phyloP scores from a whole-genome alignment of 1,284 basidiomycete species.

The Cutaneotrichosporon curvatum region DNA sequence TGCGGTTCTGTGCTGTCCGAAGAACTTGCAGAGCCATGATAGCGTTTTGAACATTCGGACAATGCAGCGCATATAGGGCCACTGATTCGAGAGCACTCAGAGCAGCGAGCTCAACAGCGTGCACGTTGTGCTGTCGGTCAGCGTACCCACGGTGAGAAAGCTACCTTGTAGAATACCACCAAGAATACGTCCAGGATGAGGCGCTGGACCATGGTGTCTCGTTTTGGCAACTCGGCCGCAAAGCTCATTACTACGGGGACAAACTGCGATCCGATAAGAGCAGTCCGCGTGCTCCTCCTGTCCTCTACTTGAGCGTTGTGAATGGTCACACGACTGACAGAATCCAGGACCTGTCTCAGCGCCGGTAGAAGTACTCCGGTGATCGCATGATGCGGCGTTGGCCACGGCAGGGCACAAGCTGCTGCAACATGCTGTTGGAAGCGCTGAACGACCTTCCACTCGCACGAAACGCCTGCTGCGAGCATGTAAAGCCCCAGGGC shows the following conservation, averaged over 20 bases:
- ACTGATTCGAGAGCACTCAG: slow-evolving; percentile 24
- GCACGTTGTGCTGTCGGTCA: slow-evolving; percentile 27
- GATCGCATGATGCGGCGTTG: slow-evolving; percentile 13
- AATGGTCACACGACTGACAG: slow-evolving; percentile 19
- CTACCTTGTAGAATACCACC: slow-evolving; percentile 37
- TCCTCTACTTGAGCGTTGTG: slow-evolving; percentile 8
- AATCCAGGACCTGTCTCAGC: slow-evolving; percentile 29
- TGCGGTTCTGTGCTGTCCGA: slow-evolving; percentile 24
- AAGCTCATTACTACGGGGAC: slow-evolving; percentile 32
- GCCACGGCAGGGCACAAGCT: slow-evolving; percentile 26
- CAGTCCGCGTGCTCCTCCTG: slow-evolving; percentile 19
- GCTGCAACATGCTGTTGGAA: slow-evolving; percentile 39
- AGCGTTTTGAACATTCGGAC: slow-evolving; percentile 25
- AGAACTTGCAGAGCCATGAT: slow-evolving; percentile 30
- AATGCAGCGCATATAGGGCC: slow-evolving; percentile 21
- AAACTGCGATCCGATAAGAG: slow-evolving; percentile 31
- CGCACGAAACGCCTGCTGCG: slow-evolving; percentile 24
- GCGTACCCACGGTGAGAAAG: neutral
- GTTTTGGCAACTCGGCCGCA: slow-evolving; percentile 19
- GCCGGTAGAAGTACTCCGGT: slow-evolving; percentile 28
- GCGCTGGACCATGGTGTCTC: slow-evolving; percentile 26
- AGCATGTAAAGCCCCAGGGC: slow-evolving; percentile 35
- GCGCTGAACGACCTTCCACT: slow-evolving; percentile 26
- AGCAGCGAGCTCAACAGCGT: slow-evolving; percentile 28
- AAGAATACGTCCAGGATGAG: slow-evolving; percentile 32